phyloP scores from a whole-genome alignment of 2,329 filamentous ascomycete genomes.

The Fusarium tricinctum region DNA sequence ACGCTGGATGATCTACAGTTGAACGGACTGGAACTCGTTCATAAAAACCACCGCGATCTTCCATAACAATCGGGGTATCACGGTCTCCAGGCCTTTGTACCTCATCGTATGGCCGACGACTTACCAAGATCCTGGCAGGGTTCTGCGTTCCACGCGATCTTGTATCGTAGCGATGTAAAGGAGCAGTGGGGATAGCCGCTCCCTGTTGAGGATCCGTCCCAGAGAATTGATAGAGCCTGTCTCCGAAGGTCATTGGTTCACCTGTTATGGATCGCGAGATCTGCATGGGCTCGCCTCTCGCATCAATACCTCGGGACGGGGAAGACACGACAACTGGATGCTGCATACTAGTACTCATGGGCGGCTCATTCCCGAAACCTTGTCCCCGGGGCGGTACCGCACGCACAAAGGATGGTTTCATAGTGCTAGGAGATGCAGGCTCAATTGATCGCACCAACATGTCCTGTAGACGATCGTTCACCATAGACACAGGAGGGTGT shows the following conservation, averaged over 20 bases:
- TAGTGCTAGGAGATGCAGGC: constrained; percentile 55
- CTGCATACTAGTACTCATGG: constrained; percentile 38
- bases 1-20: constrained; percentile 24
- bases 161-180: constrained; percentile 25
- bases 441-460: constrained; percentile 64
- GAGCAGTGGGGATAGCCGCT: constrained; percentile 20
- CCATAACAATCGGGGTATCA: constrained; percentile 57
- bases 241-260: constrained; percentile 27
- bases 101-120: constrained; percentile 52
- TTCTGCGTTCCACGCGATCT: constrained; percentile 36
- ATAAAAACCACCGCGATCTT: constrained; percentile 57
- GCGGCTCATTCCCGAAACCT: constrained; percentile 40
- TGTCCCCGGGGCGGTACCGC: constrained; percentile 50
- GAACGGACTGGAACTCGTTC: constrained; percentile 51
- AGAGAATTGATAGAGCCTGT: constrained; percentile 26
- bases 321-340: constrained; percentile 42
- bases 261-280: constrained; percentile 30
- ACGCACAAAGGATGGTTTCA: constrained; percentile 55
- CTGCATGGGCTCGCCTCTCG: constrained; percentile 38
- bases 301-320: constrained; percentile 32
- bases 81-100: constrained; percentile 51
- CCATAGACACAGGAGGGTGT: constrained; percentile 38
- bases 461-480: constrained; percentile 54
- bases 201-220: constrained; percentile 24
- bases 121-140: constrained; percentile 36